phyloP scores from a whole-genome alignment of 2,329 filamentous ascomycete genomes.

The Aspergillus sp. region DNA sequence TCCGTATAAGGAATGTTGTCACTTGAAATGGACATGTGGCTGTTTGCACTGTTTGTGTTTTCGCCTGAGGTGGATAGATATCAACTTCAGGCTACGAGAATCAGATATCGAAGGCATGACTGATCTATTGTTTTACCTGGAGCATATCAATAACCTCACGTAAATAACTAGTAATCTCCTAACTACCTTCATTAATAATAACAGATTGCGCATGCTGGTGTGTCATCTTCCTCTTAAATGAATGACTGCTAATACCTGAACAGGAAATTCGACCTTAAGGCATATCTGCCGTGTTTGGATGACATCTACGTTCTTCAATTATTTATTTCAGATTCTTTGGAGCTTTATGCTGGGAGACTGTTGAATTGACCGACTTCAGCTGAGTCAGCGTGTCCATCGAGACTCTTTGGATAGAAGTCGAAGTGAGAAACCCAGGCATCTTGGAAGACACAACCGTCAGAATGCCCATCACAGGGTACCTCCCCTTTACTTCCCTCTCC shows the following conservation, averaged over 20 bases:
- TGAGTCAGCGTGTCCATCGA: not conserved
- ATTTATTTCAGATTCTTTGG: too few relatives aligned
- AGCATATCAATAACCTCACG: not conserved
- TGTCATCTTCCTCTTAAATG: too few relatives aligned
- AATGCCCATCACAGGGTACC: conserved; percentile 33
- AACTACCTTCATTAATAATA: too few relatives aligned
- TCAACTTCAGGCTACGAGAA: not conserved
- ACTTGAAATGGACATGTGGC: not conserved
- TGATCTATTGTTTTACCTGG: not conserved
- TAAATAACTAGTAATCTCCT: too few relatives aligned
- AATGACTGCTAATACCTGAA: too few relatives aligned
- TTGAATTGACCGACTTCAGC: too few relatives aligned
- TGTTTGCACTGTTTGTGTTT: not conserved
- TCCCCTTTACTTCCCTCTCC: not conserved
- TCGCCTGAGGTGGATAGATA: not conserved
- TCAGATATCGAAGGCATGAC: not conserved
- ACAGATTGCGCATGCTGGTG: too few relatives aligned
- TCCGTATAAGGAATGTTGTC: too few relatives aligned
- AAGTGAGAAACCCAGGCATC: not conserved
- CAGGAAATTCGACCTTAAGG: too few relatives aligned
- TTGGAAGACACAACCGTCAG: conserved; percentile 1
- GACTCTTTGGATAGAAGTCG: not conserved
- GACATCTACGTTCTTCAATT: too few relatives aligned
- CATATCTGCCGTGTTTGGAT: too few relatives aligned
- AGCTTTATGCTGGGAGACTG: too few relatives aligned